Evolutionary conservation across 1,284 basidiomycete genomes (phyloP).

Genomic region (Ustilago curta): DNA sequence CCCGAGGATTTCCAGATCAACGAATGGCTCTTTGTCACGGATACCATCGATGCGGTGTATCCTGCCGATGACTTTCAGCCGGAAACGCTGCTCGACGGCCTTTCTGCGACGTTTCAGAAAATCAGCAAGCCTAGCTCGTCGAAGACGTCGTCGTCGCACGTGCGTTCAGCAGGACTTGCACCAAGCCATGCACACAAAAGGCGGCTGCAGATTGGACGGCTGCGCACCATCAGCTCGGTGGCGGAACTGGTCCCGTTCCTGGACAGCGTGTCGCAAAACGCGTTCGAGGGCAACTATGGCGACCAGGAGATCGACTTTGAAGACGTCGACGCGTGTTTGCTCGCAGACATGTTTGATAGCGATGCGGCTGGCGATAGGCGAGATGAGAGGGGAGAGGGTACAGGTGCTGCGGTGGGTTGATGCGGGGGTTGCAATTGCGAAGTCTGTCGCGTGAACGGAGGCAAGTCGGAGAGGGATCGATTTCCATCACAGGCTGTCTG

Average conservation of each 20-base stretch:
- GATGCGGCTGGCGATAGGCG: background rate
- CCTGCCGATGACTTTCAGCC: constrained; percentile 84
- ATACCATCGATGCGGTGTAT: constrained; percentile 94
- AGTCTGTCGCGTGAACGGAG: too few species aligned
- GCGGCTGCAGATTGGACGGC: constrained; percentile 18
- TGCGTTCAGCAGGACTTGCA: background rate
- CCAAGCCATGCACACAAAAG: constrained; percentile 7
- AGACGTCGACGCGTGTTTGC: constrained; percentile 46
- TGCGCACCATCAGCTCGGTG: constrained; percentile 13
- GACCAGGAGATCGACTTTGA: constrained; percentile 24
- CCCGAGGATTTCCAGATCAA: constrained; percentile 98
- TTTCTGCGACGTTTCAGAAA: constrained; percentile 79
- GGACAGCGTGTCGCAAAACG: constrained; percentile 34
- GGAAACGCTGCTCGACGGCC: constrained; percentile 87
- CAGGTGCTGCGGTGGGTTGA: background rate
- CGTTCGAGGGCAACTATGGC: constrained; percentile 40
- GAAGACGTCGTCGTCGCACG: background rate
- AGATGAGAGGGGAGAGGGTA: background rate
- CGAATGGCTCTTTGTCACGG: constrained; percentile 98
- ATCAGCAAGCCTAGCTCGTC: background rate
- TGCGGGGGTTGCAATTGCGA: too few species aligned
- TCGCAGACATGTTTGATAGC: constrained; percentile 55
- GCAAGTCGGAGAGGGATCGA: too few species aligned
- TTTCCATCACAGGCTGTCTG: too few species aligned
- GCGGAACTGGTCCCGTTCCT: constrained; percentile 39